Evolutionary conservation across 306 rosid species (phyloP).

Genomic region (Prunus salicina): DNA sequence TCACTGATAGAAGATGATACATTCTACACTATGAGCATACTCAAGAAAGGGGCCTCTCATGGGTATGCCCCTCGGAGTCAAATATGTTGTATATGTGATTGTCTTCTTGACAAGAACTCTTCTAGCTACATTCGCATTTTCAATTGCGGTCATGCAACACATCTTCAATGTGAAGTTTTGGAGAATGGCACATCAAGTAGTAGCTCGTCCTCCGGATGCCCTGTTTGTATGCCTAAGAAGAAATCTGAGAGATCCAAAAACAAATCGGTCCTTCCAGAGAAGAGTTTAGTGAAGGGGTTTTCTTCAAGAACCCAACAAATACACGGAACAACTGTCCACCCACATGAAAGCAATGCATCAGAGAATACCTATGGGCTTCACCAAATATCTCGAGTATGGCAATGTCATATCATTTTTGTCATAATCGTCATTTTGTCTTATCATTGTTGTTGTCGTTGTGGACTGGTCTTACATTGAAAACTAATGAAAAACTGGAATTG

Average conservation of each 20-base stretch:
- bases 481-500: constrained; percentile 27
- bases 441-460: not conserved
- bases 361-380: constrained; percentile 61
- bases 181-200: constrained; percentile 53
- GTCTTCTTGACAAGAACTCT: constrained; percentile 60
- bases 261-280: constrained; percentile 48
- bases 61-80: constrained; percentile 80
- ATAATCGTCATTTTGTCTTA: not conserved
- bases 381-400: constrained; percentile 75
- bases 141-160: constrained; percentile 90
- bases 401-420: not conserved
- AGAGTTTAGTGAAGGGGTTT: constrained; percentile 59
- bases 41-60: constrained; percentile 93
- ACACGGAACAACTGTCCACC: constrained; percentile 52
- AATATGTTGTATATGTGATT: constrained; percentile 69
- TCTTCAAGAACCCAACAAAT: constrained; percentile 44
- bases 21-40: constrained; percentile 86
- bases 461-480: constrained; percentile 9
- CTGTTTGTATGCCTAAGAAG: constrained; percentile 74
- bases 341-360: constrained; percentile 52
- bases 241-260: constrained; percentile 63
- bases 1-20: constrained; percentile 93
- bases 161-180: constrained; percentile 75
- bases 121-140: constrained; percentile 74
- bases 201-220: constrained; percentile 71